Evolutionary conservation across 208 protist genomes (phyloP).

Genomic region (Trypanosoma congolense): DNA sequence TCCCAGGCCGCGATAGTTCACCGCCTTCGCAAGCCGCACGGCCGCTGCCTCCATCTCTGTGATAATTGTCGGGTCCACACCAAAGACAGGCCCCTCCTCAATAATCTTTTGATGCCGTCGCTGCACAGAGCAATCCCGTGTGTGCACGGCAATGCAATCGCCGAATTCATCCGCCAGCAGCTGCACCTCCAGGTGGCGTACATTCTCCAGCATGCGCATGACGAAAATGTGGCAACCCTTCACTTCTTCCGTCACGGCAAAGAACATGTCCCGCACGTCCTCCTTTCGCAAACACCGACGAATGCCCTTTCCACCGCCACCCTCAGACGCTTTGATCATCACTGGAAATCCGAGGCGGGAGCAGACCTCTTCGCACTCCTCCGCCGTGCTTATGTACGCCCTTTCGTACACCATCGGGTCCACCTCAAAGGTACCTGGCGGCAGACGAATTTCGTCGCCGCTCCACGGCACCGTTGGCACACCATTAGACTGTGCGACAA

Average conservation of each 20-base stretch:
- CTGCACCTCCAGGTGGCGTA: slow-evolving; percentile 96
- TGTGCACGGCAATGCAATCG: slow-evolving; percentile 92
- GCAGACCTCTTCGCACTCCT: slow-evolving; percentile 88
- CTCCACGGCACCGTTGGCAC: slow-evolving; percentile 94
- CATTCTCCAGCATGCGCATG: slow-evolving; percentile 92
- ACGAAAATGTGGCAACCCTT: slow-evolving; percentile 97
- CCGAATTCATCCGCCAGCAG: slow-evolving; percentile 94
- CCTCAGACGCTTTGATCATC: slow-evolving; percentile 99
- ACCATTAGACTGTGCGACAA: slow-evolving; percentile 95
- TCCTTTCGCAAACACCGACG: slow-evolving; percentile 78
- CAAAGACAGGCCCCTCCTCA: slow-evolving; percentile 94
- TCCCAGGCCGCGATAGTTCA: slow-evolving; percentile 92
- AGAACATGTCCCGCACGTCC: slow-evolving; percentile 84
- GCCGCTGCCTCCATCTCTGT: slow-evolving; percentile 91
- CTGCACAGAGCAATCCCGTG: slow-evolving; percentile 98
- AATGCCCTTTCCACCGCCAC: slow-evolving; percentile 98
- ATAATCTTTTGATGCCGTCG: slow-evolving; percentile 98
- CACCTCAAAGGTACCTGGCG: slow-evolving; percentile 59
- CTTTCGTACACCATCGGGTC: slow-evolving; percentile 77
- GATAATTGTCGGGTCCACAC: slow-evolving; percentile 74
- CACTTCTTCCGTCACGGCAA: slow-evolving; percentile 92
- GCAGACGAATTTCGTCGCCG: slow-evolving; percentile 56
- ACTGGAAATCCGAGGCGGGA: slow-evolving; percentile 93
- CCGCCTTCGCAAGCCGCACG: slow-evolving; percentile 88
- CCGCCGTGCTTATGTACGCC: slow-evolving; percentile 88